Conservation (phyloP, 225 moss, liverwort and hornwort genomes). For the Marchantia polymorpha region DNA sequence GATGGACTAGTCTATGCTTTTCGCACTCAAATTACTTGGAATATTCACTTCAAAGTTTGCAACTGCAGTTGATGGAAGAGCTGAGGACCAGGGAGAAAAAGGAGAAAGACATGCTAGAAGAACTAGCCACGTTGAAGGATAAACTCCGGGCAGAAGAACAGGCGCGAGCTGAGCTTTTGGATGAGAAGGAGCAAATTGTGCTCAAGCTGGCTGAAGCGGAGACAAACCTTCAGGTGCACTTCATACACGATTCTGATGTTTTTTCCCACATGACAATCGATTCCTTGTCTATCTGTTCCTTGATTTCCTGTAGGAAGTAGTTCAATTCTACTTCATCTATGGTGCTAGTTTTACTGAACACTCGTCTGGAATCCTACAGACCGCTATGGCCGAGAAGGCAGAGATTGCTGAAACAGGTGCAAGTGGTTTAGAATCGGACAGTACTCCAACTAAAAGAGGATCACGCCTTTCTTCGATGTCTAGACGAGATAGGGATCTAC, state of each 20-base stretch:
- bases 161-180: constrained; percentile 62
- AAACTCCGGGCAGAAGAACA: constrained; percentile 77
- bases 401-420: constrained; percentile 54
- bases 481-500: constrained; percentile 66
- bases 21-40: neutral
- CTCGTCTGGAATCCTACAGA: constrained; percentile 27
- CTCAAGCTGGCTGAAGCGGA: constrained; percentile 75
- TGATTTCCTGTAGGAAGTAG: too few species aligned
- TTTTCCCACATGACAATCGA: neutral
- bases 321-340: neutral
- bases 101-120: constrained; percentile 80
- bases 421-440: constrained; percentile 56
- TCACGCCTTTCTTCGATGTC: constrained; percentile 47
- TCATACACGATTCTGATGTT: neutral
- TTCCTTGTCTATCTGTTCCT: neutral
- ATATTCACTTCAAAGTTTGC: too few species aligned
- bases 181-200: constrained; percentile 73
- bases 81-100: constrained; percentile 73
- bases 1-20: too few species aligned
- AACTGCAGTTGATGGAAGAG: constrained; percentile 71
- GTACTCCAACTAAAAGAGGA: constrained; percentile 56
- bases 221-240: constrained; percentile 44
- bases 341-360: neutral
- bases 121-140: constrained; percentile 81
- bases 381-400: constrained; percentile 63